These are phyloP conservation scores for Pseudocercospora vitis DNA, from an alignment of 2,329 filamentous ascomycete genomes.

Conservation along the genomic window DNA sequence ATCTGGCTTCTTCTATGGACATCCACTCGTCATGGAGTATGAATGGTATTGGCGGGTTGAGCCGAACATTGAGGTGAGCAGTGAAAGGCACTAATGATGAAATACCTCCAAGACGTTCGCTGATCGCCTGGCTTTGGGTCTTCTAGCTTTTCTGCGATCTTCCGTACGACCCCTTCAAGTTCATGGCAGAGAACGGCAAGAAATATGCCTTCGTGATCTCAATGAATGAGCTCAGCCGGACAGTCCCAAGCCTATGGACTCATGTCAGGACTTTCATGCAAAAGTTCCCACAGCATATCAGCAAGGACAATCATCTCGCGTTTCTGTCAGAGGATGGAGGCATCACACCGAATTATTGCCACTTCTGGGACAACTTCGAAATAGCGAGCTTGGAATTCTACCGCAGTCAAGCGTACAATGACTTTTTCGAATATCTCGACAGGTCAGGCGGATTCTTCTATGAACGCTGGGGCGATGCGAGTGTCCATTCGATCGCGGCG, in stretches of 20 bases:
- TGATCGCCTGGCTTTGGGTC: too few relatives aligned
- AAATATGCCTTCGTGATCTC: slow-evolving; percentile 55
- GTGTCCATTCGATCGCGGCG: slow-evolving; percentile 6
- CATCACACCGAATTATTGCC: slow-evolving; percentile 52
- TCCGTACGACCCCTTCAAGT: slow-evolving; percentile 42
- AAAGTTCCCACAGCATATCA: slow-evolving; percentile 2
- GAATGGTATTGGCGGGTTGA: slow-evolving; percentile 64
- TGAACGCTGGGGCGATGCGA: slow-evolving; percentile 34
- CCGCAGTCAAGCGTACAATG: slow-evolving; percentile 48
- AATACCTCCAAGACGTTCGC: too few relatives aligned
- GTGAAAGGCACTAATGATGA: too few relatives aligned
- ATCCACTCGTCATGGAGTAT: slow-evolving; percentile 47
- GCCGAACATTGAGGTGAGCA: slow-evolving; percentile 59
- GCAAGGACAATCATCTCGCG: not conserved
- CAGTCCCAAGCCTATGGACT: slow-evolving; percentile 49
- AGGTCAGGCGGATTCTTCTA: slow-evolving; percentile 52
- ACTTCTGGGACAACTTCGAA: slow-evolving; percentile 57
- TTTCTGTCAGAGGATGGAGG: slow-evolving; percentile 16
- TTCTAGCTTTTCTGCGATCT: slow-evolving; percentile 55
- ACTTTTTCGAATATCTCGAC: slow-evolving; percentile 55
- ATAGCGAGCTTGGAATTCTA: slow-evolving; percentile 53
- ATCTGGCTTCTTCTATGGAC: slow-evolving; percentile 43
- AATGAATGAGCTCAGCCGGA: slow-evolving; percentile 46
- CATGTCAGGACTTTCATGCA: slow-evolving; percentile 51
- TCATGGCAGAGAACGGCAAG: slow-evolving; percentile 39